Conservation (phyloP, 352 stramenopile species). For the Globisporangium heterothallicum region DNA sequence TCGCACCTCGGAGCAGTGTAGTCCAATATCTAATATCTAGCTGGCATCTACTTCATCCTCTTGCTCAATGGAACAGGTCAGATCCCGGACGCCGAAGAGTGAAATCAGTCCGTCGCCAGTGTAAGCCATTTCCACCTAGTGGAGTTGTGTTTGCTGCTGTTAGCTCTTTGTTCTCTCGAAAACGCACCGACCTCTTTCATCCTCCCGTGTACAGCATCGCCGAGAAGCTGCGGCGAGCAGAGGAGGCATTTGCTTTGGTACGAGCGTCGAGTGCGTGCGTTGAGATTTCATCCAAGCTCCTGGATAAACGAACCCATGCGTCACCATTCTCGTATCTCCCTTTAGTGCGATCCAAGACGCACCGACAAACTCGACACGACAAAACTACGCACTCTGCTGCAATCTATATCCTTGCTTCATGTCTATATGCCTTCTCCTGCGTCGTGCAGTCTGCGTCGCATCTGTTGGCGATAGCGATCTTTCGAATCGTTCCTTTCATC, state of each 20-base stretch:
- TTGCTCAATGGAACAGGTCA: background rate
- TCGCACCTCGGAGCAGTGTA: background rate
- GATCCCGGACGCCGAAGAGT: background rate
- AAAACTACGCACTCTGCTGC: conserved; percentile 43
- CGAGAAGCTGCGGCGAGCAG: conserved; percentile 50
- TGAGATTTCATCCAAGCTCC: background rate
- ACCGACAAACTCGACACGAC: conserved; percentile 34
- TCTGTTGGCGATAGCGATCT: too few relatives aligned
- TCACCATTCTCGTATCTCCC: background rate
- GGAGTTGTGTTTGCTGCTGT: background rate
- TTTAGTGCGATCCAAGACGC: conserved; percentile 26
- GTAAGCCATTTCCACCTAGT: background rate
- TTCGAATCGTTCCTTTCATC: conserved; percentile 9
- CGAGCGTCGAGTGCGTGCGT: too few relatives aligned
- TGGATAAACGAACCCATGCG: background rate
- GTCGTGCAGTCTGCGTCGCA: too few relatives aligned
- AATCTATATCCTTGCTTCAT: conserved; percentile 69
- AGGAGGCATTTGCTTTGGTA: conserved; percentile 47
- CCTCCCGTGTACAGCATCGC: conserved; percentile 25
- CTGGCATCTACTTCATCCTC: background rate
- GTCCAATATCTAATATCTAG: too few relatives aligned
- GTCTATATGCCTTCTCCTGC: too few relatives aligned
- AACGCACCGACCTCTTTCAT: background rate
- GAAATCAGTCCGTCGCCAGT: background rate
- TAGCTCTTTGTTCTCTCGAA: background rate